Evolutionary conservation across 2,329 filamentous ascomycete genomes (phyloP).

Genomic region (Xenoacremonium recifei): DNA sequence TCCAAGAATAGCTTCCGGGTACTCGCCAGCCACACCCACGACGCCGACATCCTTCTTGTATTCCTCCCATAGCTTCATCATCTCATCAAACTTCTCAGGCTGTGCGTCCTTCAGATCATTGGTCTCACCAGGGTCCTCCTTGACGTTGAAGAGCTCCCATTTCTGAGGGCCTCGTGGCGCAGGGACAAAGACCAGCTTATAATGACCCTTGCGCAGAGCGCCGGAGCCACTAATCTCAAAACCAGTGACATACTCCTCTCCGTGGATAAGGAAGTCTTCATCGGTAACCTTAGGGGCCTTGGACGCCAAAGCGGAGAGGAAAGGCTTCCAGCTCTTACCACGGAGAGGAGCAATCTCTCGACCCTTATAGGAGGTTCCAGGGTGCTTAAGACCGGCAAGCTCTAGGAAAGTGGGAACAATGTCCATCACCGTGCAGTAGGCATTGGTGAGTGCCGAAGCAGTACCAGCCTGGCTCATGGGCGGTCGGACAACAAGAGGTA

Average conservation of each 20-base stretch:
- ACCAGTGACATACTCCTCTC: slow-evolving; percentile 21
- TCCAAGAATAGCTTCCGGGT: not conserved
- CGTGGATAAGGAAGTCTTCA: slow-evolving; percentile 37
- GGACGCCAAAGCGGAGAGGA: slow-evolving; percentile 1
- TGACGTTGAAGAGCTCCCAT: slow-evolving; percentile 35
- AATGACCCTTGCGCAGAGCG: slow-evolving; percentile 33
- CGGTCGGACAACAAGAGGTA: slow-evolving; percentile 43
- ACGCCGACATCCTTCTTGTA: slow-evolving; percentile 28
- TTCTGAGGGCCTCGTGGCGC: slow-evolving; percentile 23
- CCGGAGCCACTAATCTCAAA: slow-evolving; percentile 34
- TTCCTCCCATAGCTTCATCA: slow-evolving; percentile 30
- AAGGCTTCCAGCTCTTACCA: slow-evolving; percentile 27
- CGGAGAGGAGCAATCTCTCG: slow-evolving; percentile 50
- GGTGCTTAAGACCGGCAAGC: slow-evolving; percentile 43
- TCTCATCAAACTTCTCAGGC: slow-evolving; percentile 24
- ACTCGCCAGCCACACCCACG: slow-evolving; percentile 8
- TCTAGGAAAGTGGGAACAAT: slow-evolving; percentile 42
- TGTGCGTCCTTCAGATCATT: slow-evolving; percentile 25
- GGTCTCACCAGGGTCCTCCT: slow-evolving; percentile 31
- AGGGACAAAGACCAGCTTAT: slow-evolving; percentile 31
- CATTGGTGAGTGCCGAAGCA: slow-evolving; percentile 32
- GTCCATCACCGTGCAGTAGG: slow-evolving; percentile 50
- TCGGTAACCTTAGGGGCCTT: slow-evolving; percentile 12
- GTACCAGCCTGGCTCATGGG: slow-evolving; percentile 14
- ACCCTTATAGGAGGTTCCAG: slow-evolving; percentile 31